Evolutionary conservation across 163 green algal genomes (phyloP), one percentile per base, ranked within the genome.

Genomic region (Scenedesmus sp.): DNA sequence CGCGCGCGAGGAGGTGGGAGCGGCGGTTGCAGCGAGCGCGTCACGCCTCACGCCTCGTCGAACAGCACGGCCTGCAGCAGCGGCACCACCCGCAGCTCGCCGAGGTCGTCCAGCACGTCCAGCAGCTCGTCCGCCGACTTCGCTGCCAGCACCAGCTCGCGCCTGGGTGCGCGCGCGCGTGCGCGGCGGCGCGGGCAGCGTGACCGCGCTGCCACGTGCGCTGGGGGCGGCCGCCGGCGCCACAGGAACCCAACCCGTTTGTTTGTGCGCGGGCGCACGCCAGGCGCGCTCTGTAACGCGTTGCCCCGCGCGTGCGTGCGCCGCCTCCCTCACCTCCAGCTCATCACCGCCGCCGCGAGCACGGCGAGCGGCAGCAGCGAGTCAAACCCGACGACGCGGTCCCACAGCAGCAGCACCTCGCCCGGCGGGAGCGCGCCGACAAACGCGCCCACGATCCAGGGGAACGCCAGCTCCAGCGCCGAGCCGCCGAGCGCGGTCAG

Each of bases 301-400:
- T n/a, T n/a, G n/a, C n/a, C n/a, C n/a, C n/a, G n/a, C n/a, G n/a
- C n/a, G n/a, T n/a, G n/a, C n/a, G n/a, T n/a, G n/a, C n/a, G n/a
- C n/a, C n/a, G n/a, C n/a, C n/a, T n/a, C n/a, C n/a, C n/a, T n/a
- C 39, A 86, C 87, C 87, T 91, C 84, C 91, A 95, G 33, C 77
- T 84, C 17, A 95, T 45, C 0, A 95, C 62, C 20, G 87, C 89
- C 2, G 74, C 87, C 10, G 90, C 90, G 57, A 93, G 76, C 70
- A 93, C 48, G 2, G 90, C 75, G 51, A 93, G 65, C 4, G 85
- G 84, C 72, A 94, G 71, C 58, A 94, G 85, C n/a, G 84, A 90
- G 81, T 94, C 90, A 69, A 91, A 88, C 22, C 87, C 90, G 18
- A 95, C 80, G 29, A 95, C 72, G 2, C 90, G 65, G 79, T 95